These are phyloP conservation scores for slime mould (Dictyostelium discoideum) DNA, from an alignment of 78 protist species.

Conservation along the genomic window dicty_2.7 NC_007088.5:4512501-4513000, in stretches of 20 bases:
- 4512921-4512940: constrained; percentile 39
- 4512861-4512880: constrained; percentile 24
- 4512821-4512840: background rate
- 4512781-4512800: constrained; percentile 26
- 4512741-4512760: constrained; percentile 81
- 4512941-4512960: constrained; percentile 58
- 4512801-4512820: constrained; percentile 12
- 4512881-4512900: constrained; percentile 41
- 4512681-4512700: constrained; percentile 80
- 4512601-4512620: constrained; percentile 41
- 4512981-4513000: constrained; percentile 29
- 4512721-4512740: constrained; percentile 90
- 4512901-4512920: constrained; percentile 12
- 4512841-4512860: constrained; percentile 58
- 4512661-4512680: constrained; percentile 42
- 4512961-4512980: constrained; percentile 33
- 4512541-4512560: constrained; percentile 23
- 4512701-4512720: constrained; percentile 56
- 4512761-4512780: constrained; percentile 62
- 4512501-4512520: constrained; percentile 81
- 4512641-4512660: constrained; percentile 63
- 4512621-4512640: constrained; percentile 63
- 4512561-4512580: constrained; percentile 49
- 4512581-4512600: constrained; percentile 51
- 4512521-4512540: constrained; percentile 71